These are phyloP conservation scores for Yarrowia sp. DNA, from an alignment of 805 yeast species.

Conservation along the genomic window DNA sequence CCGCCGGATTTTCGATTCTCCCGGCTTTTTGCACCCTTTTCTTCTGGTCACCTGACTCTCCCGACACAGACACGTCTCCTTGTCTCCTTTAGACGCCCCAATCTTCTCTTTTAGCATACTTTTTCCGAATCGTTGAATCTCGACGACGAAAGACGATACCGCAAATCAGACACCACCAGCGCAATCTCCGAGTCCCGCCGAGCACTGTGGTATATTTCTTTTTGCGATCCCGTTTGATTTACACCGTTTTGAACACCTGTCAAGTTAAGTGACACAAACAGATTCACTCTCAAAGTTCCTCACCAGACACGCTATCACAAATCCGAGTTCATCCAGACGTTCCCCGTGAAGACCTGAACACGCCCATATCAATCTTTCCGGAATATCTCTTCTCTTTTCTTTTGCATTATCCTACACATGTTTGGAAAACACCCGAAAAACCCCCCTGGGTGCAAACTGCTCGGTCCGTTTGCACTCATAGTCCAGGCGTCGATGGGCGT, in stretches of 20 bases:
- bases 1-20: no score
- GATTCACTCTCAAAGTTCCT: no score
- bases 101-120: background rate
- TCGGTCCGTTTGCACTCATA: conserved; percentile 86
- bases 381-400: background rate
- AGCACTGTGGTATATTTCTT: background rate
- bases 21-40: background rate
- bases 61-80: background rate
- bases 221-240: no score
- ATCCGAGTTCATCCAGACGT: no score
- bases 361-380: background rate
- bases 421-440: conserved; percentile 17
- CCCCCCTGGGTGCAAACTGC: conserved; percentile 58
- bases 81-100: background rate
- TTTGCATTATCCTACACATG: background rate
- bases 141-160: background rate
- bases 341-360: background rate
- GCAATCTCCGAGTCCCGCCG: background rate
- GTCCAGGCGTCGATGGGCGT: conserved; percentile 81
- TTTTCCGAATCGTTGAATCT: background rate
- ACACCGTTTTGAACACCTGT: no score
- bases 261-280: background rate
- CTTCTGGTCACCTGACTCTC: no score
- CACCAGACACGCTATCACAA: no score
- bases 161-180: background rate